Evolutionary conservation across 768 basidiomycete species (phyloP).

Genomic region (Tylopilus balloui): DNA sequence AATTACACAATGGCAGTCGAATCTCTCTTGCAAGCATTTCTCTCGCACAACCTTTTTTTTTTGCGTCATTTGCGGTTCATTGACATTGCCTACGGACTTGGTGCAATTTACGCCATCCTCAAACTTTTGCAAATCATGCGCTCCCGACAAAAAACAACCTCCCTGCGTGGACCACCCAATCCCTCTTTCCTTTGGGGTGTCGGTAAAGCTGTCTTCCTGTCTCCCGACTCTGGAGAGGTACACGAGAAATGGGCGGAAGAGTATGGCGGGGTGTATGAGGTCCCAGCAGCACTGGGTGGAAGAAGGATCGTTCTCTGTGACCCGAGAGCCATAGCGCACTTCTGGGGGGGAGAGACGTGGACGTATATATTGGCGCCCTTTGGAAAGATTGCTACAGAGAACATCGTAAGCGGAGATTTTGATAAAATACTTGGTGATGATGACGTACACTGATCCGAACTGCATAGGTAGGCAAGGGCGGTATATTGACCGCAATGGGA

Average conservation of each 20-base stretch:
- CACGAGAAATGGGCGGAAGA: conserved; percentile 45
- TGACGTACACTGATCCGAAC: neutral
- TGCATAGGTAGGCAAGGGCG: conserved; percentile 32
- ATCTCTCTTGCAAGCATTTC: neutral
- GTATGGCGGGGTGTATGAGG: conserved; percentile 44
- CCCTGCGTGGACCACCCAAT: conserved; percentile 19
- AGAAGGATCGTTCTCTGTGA: conserved; percentile 39
- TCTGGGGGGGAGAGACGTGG: conserved; percentile 47
- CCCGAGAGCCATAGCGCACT: conserved; percentile 48
- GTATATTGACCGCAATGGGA: conserved; percentile 39
- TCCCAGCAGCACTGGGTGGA: conserved; percentile 38
- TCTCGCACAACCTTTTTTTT: neutral
- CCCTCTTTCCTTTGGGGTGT: conserved; percentile 18
- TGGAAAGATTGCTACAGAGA: conserved; percentile 18
- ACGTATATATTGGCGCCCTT: conserved; percentile 26
- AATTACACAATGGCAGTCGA: conserved; percentile 5
- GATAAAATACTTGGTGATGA: neutral
- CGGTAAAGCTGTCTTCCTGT: neutral
- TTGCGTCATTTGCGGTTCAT: neutral
- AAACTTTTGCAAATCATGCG: conserved; percentile 3
- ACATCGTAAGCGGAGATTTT: conserved; percentile 18
- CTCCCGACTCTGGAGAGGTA: conserved; percentile 29
- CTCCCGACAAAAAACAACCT: conserved; percentile 14
- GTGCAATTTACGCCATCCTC: conserved; percentile 7
- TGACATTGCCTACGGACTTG: conserved; percentile 1